phyloP scores from a whole-genome alignment of 2,329 filamentous ascomycete genomes.

The Podosphaera fusca region DNA sequence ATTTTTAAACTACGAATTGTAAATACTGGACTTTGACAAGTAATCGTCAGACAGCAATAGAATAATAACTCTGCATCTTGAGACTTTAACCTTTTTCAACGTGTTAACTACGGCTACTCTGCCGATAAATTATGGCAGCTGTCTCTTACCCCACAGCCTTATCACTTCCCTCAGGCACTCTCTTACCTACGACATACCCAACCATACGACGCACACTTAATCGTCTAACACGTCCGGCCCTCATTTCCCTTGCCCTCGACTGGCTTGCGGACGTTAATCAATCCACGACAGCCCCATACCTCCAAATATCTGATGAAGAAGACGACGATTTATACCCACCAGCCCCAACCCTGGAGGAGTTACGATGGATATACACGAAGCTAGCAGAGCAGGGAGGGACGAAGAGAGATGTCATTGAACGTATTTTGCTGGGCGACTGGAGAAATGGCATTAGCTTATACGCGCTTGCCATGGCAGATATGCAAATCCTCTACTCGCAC shows the following conservation, averaged over 20 bases:
- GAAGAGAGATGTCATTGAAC: conserved; percentile 37
- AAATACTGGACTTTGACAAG: not conserved
- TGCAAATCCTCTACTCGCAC: conserved; percentile 42
- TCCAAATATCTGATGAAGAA: conserved; percentile 26
- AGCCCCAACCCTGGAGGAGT: conserved; percentile 36
- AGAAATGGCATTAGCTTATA: conserved; percentile 39
- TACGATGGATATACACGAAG: conserved; percentile 40
- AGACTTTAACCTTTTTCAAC: not conserved
- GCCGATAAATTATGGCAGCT: conserved; percentile 4
- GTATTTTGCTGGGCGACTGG: conserved; percentile 47
- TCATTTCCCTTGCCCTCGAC: conserved; percentile 48
- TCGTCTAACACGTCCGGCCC: conserved; percentile 46
- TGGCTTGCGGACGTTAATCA: conserved; percentile 53
- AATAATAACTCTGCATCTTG: not conserved
- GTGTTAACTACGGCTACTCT: not conserved
- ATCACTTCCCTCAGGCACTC: conserved; percentile 46
- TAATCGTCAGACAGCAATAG: not conserved
- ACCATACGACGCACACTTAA: conserved; percentile 42
- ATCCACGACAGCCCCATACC: conserved; percentile 33
- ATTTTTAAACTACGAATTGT: not conserved
- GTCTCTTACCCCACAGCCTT: conserved; percentile 48
- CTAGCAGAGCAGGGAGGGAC: conserved; percentile 36
- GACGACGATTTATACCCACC: conserved; percentile 49
- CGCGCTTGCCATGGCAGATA: conserved; percentile 45
- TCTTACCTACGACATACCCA: conserved; percentile 40